phyloP scores from a whole-genome alignment of 345 rosid genomes.

The Conringia planisiliqua region DNA sequence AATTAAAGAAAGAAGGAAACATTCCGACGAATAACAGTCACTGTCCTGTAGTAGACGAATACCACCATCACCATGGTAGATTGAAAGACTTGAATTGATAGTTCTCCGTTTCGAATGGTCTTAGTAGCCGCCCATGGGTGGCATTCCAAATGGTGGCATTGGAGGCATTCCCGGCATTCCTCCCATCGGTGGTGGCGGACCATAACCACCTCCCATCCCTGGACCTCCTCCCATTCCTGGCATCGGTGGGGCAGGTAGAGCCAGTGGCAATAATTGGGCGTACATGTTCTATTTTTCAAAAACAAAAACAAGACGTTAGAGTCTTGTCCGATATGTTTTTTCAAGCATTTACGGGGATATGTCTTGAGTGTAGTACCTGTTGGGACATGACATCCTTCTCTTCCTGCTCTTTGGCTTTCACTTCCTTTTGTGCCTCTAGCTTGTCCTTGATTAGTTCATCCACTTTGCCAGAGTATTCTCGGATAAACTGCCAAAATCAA shows the following conservation, averaged over 20 bases:
- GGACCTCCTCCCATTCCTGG: slow-evolving; percentile 71
- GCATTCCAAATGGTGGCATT: slow-evolving; percentile 61
- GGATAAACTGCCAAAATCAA: slow-evolving; percentile 49
- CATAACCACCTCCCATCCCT: slow-evolving; percentile 33
- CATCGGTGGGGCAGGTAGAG: slow-evolving; percentile 92
- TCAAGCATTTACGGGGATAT: neutral
- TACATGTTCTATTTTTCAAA: slow-evolving; percentile 68
- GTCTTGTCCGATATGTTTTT: neutral
- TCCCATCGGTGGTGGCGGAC: slow-evolving; percentile 52
- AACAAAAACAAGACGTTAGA: neutral
- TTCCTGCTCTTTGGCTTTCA: slow-evolving; percentile 72
- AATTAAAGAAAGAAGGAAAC: neutral
- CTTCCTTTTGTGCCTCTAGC: slow-evolving; percentile 68
- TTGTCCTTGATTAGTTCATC: slow-evolving; percentile 79
- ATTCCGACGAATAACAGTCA: neutral
- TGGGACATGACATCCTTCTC: slow-evolving; percentile 83
- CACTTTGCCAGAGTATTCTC: slow-evolving; percentile 78
- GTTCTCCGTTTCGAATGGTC: neutral
- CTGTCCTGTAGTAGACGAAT: neutral
- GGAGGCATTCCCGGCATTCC: slow-evolving; percentile 71
- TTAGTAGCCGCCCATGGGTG: slow-evolving; percentile 64
- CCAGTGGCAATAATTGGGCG: slow-evolving; percentile 85
- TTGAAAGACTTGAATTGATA: neutral
- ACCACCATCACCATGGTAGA: neutral
- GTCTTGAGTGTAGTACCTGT: slow-evolving; percentile 47